Conservation (phyloP, 139 green algal genomes). For the Diplosphaera chodatii region DNA sequence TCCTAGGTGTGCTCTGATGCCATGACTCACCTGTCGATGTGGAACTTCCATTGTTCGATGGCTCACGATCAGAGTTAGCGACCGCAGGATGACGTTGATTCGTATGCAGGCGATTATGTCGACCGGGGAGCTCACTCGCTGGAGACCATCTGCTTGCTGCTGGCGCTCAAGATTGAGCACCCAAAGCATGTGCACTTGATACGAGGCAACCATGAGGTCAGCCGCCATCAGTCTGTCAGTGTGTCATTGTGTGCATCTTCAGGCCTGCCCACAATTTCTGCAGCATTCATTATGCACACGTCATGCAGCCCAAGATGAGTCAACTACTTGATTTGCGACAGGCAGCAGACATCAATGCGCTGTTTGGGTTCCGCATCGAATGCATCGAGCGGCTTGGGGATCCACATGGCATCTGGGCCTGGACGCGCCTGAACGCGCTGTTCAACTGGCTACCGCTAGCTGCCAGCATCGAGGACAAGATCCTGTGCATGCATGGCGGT, state of each 20-base stretch:
- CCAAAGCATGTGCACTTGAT: conserved; percentile 92
- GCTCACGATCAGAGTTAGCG: too few species aligned
- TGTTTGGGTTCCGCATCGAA: conserved; percentile 98
- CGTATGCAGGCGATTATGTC: conserved; percentile 71
- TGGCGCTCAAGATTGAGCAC: conserved; percentile 95
- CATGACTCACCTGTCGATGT: background rate
- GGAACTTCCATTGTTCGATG: too few species aligned
- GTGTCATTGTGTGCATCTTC: too few species aligned
- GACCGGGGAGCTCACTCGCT: conserved; percentile 67
- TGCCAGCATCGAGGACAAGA: conserved; percentile 87
- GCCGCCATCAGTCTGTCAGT: too few species aligned
- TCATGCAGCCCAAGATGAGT: too few species aligned
- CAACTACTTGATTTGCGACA: too few species aligned
- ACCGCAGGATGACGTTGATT: too few species aligned
- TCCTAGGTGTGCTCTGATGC: conserved; percentile 44
- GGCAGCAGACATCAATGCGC: conserved; percentile 94
- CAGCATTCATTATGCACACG: too few species aligned
- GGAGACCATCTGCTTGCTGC: conserved; percentile 88
- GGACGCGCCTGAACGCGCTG: conserved; percentile 92
- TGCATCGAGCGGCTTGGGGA: conserved; percentile 94
- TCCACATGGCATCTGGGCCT: conserved; percentile 74
- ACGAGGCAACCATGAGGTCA: conserved; percentile 94
- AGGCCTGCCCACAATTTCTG: too few species aligned
- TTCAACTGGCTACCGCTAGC: conserved; percentile 99
- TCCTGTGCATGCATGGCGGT: conserved; percentile 97